Evolutionary conservation across 1,139 yeast genomes (phyloP).

Genomic region (Candida gigantensis): DNA sequence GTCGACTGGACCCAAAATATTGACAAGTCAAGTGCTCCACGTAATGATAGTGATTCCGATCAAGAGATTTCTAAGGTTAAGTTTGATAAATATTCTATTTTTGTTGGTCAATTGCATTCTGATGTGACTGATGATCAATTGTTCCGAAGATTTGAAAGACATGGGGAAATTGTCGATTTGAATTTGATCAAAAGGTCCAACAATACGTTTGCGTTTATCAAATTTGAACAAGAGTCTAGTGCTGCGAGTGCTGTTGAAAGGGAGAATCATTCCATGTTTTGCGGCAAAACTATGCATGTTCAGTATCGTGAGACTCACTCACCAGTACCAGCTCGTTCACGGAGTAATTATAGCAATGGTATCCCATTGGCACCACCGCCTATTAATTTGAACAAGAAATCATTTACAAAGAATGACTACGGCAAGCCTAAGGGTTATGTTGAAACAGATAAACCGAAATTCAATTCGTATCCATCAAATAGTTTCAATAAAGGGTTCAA

Average conservation of each 20-base stretch:
- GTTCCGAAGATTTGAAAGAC: constrained; percentile 56
- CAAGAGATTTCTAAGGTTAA: constrained; percentile 13
- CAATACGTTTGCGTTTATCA: constrained; percentile 73
- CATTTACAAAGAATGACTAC: constrained; percentile 10
- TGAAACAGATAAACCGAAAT: constrained; percentile 14
- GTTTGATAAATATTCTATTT: constrained; percentile 72
- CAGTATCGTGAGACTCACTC: constrained; percentile 68
- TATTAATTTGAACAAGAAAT: constrained; percentile 52
- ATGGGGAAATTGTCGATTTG: constrained; percentile 63
- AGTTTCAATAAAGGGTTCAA: constrained; percentile 12
- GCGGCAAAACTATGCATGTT: constrained; percentile 77
- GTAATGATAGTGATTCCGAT: constrained; percentile 8
- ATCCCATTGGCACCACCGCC: constrained; percentile 75
- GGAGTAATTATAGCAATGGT: constrained; percentile 19
- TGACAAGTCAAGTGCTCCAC: constrained; percentile 26
- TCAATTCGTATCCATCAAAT: constrained; percentile 18
- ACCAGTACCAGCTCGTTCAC: constrained; percentile 2
- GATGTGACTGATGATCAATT: constrained; percentile 56
- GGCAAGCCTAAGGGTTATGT: constrained; percentile 6
- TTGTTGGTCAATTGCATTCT: constrained; percentile 70
- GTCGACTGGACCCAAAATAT: constrained; percentile 89
- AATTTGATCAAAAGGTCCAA: constrained; percentile 50
- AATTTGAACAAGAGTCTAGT: constrained; percentile 61
- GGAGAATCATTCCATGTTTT: constrained; percentile 76
- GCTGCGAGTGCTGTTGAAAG: constrained; percentile 82